Evolutionary conservation across 2,329 filamentous ascomycete species (phyloP), one percentile per base, ranked within the genome.

Genomic region (Aspergillus hortae): DNA sequence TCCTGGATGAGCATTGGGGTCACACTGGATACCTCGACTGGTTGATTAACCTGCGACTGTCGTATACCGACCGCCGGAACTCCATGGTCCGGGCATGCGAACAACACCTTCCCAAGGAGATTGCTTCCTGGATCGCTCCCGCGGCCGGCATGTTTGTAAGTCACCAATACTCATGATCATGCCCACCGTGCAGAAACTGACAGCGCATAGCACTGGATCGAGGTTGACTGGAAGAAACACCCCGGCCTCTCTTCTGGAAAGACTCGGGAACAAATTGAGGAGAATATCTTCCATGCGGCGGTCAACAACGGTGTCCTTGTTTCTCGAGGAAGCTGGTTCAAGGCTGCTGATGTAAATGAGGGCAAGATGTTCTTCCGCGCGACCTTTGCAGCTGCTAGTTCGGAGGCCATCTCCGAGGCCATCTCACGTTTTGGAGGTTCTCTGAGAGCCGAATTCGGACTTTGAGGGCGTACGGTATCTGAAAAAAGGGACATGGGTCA

Each of bases 1-100:
- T 99, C 19, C 79, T 99, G 2, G 94, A 99, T 59, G 90, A 96
- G 71, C 85, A 86, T 46, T 99, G 94, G 94, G 94, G 92, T 21
- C 94, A 99, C 65, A 80, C 83, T 40, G 92, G 92, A 1, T 99
- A 95, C 67, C 73, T 99, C 21, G 80, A 87, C 64, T 99, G 94
- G 94, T 75, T 99, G 57, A 88, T 94, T 67, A 81, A 90, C 67
- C 75, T 97, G 62, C 83, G 91, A 44, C 71, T 84, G 62, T 84
- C 91, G 70, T 99, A 99, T 67, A 94, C 92, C 1, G 76, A 78
- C 59, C 83, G 92, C 54, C 79, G 94, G 51, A 82, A 97, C 66
- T 80, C 83, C 23, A 82, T 99, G 52, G 77, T 96, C 4, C 78
- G 80, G 6, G 90, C 92, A 0, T 96, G 91, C 67, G 89, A 94